Base-by-base conservation (phyloP, 257 asterid species). In the Ilex aquifolium region DNA sequence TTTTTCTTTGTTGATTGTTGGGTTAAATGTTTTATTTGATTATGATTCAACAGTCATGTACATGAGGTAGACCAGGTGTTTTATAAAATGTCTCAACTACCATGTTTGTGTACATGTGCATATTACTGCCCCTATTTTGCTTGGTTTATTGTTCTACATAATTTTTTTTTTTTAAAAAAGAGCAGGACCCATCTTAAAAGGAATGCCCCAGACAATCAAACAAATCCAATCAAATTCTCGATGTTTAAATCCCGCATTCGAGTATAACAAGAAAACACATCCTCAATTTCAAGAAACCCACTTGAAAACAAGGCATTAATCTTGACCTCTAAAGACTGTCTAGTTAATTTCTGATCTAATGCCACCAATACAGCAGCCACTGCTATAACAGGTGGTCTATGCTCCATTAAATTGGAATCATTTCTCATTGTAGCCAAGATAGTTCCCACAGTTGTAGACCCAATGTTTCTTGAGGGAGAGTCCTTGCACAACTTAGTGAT, bases 361-460 rank as follows among this genome's bases (percentile, higher is more conserved):
- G 68, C 79, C 62, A 79, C 30, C 73, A 86, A 77, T 72, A 87
- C 74, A 52, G 90, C 92, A 31, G 95, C 85, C 70, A 88, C 93
- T 60, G 90, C 90, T 59, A 84, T 65, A 54, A 80, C 79, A 56
- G 91, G 82, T 68, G 88, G 70, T 48, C 61, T 74, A 31, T 70
- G 13, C 31, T 74, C 66, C 79, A 81, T 67, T 62, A 76, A 63
- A 36, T 79, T 71, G 44, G 15, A 65, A 55, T 36, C 39, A 85
- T 92, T 86, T 79, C 56, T 76, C 8, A 68, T 10, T 55, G 81
- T 56, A 11, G 49, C 62, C 31, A 81, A 55, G 50, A 83, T 60
- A 58, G 79, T 29, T 9, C 80, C 66, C 12, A 44, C 50, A 59
- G 44, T 75, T 56, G 60, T 75, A 56, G 83, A 70, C 7, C 39